A percentile compares a stretch with the other conserved stretches of the same genome.
Conservation (phyloP, 2,329 filamentous ascomycete genomes). For the Penicillium aurantiogriseum region DNA sequence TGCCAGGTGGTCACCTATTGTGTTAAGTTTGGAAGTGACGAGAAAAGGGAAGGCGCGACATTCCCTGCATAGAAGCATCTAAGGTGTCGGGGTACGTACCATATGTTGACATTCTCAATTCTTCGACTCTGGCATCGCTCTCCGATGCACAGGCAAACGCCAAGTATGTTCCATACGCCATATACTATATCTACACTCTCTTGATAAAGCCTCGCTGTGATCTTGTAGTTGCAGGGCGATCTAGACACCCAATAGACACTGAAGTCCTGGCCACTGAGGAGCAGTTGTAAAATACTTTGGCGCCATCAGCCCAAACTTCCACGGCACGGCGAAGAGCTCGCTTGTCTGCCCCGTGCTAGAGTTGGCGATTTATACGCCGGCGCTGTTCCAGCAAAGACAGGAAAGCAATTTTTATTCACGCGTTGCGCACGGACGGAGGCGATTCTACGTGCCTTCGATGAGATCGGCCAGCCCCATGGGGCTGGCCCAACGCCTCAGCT, state of each 20-base stretch:
- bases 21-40: no score
- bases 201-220: no score
- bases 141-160: constrained; percentile 52
- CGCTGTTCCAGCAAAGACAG: constrained; percentile 45
- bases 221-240: no score
- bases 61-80: not conserved
- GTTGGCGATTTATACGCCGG: constrained; percentile 36
- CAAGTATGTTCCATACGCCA: constrained; percentile 46
- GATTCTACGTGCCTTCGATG: constrained; percentile 53
- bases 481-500: constrained; percentile 44
- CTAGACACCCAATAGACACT: no score
- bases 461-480: constrained; percentile 56
- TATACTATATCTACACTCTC: no score
- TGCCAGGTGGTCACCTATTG: no score
- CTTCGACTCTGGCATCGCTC: constrained; percentile 33
- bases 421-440: constrained; percentile 46
- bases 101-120: not conserved
- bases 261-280: no score
- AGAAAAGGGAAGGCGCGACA: no score
- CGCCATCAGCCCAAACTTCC: no score
- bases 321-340: constrained; percentile 15
- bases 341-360: constrained; percentile 26
- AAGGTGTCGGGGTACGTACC: not conserved
- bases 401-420: constrained; percentile 20
- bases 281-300: no score